Percentiles rank a stretch among this genome's conserved stretches.
phyloP scores from a whole-genome alignment of 139 green algal species.

The Volvox reticuliferus region DNA sequence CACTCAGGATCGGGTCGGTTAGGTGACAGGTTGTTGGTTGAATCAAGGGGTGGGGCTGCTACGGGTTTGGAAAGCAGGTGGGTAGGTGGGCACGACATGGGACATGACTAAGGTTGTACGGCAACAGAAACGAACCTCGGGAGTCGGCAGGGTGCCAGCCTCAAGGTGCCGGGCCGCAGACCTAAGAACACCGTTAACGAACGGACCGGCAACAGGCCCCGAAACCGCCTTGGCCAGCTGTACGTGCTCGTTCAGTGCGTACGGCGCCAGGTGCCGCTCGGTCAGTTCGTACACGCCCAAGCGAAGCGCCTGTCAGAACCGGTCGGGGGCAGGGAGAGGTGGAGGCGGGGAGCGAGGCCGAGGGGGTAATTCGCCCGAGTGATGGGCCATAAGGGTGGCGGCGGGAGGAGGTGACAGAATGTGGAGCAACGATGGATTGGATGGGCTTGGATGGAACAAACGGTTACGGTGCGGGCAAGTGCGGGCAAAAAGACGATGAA shows the following conservation, averaged over 20 bases:
- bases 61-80: too few relatives aligned
- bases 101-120: too few relatives aligned
- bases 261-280: slow-evolving; percentile 52
- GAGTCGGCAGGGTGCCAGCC: slow-evolving; percentile 44
- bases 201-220: slow-evolving; percentile 54
- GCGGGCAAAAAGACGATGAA: too few relatives aligned
- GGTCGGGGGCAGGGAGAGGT: slow-evolving; percentile 15
- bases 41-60: too few relatives aligned
- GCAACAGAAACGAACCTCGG: slow-evolving; percentile 22
- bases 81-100: too few relatives aligned
- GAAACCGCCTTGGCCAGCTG: slow-evolving; percentile 74
- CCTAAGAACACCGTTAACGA: slow-evolving; percentile 79
- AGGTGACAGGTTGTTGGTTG: too few relatives aligned
- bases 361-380: neutral
- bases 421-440: too few relatives aligned
- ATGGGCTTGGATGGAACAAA: too few relatives aligned
- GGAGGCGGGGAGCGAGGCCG: neutral
- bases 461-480: too few relatives aligned
- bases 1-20: too few relatives aligned
- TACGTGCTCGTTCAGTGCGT: slow-evolving; percentile 84
- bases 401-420: too few relatives aligned
- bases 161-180: slow-evolving; percentile 31
- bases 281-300: slow-evolving; percentile 84
- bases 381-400: too few relatives aligned
- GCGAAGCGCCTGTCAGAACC: slow-evolving; percentile 68